Evolutionary conservation across 2,329 filamentous ascomycete species (phyloP).

Genomic region (Ophiostoma montium): DNA sequence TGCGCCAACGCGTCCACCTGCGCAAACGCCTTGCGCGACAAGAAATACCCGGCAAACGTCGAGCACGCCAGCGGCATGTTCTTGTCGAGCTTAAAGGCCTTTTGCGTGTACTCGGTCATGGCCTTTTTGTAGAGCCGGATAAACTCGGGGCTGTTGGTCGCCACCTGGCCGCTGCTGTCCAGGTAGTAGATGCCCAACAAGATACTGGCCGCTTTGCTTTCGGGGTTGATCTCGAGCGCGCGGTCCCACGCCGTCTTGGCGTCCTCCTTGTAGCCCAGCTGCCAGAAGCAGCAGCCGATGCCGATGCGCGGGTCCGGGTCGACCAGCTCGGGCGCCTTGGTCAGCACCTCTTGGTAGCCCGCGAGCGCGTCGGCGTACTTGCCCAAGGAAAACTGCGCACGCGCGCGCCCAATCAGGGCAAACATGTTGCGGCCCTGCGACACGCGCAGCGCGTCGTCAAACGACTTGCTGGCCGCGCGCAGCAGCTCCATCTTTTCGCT

Average conservation of each 20-base stretch:
- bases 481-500: slow-evolving; percentile 66
- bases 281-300: slow-evolving; percentile 95
- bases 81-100: slow-evolving; percentile 86
- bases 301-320: slow-evolving; percentile 94
- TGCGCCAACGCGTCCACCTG: slow-evolving; percentile 79
- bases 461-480: slow-evolving; percentile 77
- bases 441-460: slow-evolving; percentile 80
- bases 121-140: slow-evolving; percentile 76
- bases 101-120: slow-evolving; percentile 89
- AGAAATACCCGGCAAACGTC: slow-evolving; percentile 81
- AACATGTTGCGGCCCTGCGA: slow-evolving; percentile 83
- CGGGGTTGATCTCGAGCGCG: slow-evolving; percentile 62
- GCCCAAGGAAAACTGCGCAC: slow-evolving; percentile 72
- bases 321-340: slow-evolving; percentile 71
- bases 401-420: slow-evolving; percentile 78
- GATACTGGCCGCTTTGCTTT: slow-evolving; percentile 82
- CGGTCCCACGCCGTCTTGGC: slow-evolving; percentile 85
- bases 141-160: slow-evolving; percentile 75
- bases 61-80: slow-evolving; percentile 80
- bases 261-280: slow-evolving; percentile 85
- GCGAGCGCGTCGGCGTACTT: slow-evolving; percentile 74
- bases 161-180: slow-evolving; percentile 68
- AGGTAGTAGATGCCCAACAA: slow-evolving; percentile 83
- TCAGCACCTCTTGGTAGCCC: slow-evolving; percentile 74
- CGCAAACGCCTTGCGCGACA: slow-evolving; percentile 64